Percentiles rank a stretch among this genome's conserved stretches.
Conservation (phyloP, 148 eudicot genomes). For the Pouteria glomerata region DNA sequence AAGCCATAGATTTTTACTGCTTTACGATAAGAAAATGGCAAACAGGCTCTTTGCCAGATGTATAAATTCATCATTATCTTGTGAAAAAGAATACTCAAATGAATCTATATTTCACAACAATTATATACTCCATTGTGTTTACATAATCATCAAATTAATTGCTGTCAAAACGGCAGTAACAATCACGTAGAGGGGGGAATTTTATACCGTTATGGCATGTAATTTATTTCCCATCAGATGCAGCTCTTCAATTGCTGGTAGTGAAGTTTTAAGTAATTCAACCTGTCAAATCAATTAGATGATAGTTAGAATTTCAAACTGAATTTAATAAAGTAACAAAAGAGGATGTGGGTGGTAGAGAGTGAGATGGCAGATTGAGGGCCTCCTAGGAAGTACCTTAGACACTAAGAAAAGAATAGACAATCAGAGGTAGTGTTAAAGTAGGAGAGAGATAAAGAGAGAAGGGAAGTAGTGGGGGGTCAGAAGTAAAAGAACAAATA, state of each 20-base stretch:
- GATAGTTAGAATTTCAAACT: neutral
- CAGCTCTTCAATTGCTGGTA: conserved; percentile 71
- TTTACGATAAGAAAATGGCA: neutral
- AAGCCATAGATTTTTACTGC: neutral
- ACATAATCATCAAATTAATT: neutral
- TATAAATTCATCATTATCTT: neutral
- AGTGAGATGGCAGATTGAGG: neutral
- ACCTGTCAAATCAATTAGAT: conserved; percentile 41
- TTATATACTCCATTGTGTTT: no score
- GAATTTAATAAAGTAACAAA: neutral
- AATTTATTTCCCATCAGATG: conserved; percentile 84
- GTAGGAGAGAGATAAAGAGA: neutral
- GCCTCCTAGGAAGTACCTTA: neutral
- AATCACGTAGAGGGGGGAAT: neutral
- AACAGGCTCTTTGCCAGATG: neutral
- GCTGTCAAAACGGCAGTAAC: neutral
- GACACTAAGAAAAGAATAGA: neutral
- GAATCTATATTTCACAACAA: neutral
- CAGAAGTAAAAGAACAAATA: neutral
- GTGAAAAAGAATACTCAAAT: neutral
- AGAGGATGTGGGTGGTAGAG: neutral
- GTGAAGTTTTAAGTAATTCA: conserved; percentile 54
- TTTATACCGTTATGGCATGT: conserved; percentile 53
- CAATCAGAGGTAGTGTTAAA: no score
- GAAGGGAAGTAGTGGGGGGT: neutral